phyloP scores from a whole-genome alignment of 2,329 filamentous ascomycete species.

The Ascochyta lentis region DNA sequence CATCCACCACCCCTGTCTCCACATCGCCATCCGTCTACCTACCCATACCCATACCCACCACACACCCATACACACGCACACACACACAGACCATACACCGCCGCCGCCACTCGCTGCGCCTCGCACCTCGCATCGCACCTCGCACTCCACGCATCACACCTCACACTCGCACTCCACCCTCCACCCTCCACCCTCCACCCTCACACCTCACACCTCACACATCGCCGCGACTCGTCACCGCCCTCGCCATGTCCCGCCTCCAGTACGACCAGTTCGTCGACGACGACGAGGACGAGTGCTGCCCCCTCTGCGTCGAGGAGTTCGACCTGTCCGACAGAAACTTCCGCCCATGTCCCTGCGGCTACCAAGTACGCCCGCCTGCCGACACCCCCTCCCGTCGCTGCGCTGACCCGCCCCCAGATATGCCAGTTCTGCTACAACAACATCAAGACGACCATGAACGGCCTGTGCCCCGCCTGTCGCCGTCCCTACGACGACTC shows the following conservation, averaged over 20 bases:
- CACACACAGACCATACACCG: background rate
- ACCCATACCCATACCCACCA: background rate
- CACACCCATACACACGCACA: background rate
- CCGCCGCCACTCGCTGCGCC: constrained; percentile 24
- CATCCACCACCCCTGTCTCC: background rate
- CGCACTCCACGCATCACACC: background rate
- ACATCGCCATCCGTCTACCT: constrained; percentile 2
- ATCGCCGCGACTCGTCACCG: constrained; percentile 12
- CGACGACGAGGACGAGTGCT: constrained; percentile 63
- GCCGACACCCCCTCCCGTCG: constrained; percentile 13
- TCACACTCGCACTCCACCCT: constrained; percentile 20
- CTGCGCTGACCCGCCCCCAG: constrained; percentile 50
- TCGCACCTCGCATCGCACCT: constrained; percentile 18
- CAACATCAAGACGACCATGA: constrained; percentile 98
- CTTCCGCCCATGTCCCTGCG: constrained; percentile 95
- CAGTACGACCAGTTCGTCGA: constrained; percentile 62
- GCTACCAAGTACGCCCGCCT: constrained; percentile 81
- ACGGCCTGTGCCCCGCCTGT: constrained; percentile 96
- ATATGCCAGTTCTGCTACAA: constrained; percentile 99
- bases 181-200: no score
- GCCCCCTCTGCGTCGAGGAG: constrained; percentile 97
- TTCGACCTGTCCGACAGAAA: constrained; percentile 97
- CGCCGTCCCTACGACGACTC: constrained; percentile 94
- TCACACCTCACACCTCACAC: constrained; percentile 27
- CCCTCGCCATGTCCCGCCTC: constrained; percentile 54